Evolutionary conservation across 2,329 filamentous ascomycete genomes (phyloP).

Genomic region (Colletotrichum trifolii): DNA sequence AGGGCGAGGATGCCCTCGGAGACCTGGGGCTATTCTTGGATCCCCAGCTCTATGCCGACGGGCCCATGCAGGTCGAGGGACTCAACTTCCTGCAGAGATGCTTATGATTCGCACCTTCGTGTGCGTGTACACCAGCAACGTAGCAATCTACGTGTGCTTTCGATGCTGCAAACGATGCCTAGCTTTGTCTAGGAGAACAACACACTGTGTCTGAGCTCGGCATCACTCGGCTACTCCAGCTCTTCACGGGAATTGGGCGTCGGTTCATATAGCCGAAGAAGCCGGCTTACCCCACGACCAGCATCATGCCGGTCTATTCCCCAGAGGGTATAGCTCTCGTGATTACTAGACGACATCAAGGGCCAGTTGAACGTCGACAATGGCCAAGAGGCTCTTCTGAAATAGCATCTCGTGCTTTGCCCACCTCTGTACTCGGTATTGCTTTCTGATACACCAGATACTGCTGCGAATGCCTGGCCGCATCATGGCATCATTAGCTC

Average conservation of each 20-base stretch:
- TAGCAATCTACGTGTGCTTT: too few species aligned
- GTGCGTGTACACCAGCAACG: not conserved
- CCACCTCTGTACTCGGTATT: too few species aligned
- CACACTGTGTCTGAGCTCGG: too few species aligned
- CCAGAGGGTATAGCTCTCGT: not conserved
- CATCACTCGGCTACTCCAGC: conserved; percentile 18
- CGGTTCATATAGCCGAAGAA: conserved; percentile 25
- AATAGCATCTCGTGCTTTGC: too few species aligned
- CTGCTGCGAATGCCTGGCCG: not conserved
- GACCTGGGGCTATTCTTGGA: conserved; percentile 49
- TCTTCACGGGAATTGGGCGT: too few species aligned
- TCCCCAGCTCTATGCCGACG: conserved; percentile 40
- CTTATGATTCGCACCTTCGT: conserved; percentile 27
- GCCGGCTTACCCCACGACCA: conserved; percentile 11
- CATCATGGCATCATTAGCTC: conserved; percentile 1
- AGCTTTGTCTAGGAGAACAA: too few species aligned
- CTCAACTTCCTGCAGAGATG: conserved; percentile 45
- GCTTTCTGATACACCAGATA: too few species aligned
- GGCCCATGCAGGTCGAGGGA: conserved; percentile 44
- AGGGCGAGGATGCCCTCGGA: conserved; percentile 48
- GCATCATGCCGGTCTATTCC: not conserved
- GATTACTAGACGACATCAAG: not conserved
- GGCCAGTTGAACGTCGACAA: too few species aligned
- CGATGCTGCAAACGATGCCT: too few species aligned
- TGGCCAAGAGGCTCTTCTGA: too few species aligned